Evolutionary conservation across 768 basidiomycete genomes (phyloP).

Genomic region (Russula dissimulans): DNA sequence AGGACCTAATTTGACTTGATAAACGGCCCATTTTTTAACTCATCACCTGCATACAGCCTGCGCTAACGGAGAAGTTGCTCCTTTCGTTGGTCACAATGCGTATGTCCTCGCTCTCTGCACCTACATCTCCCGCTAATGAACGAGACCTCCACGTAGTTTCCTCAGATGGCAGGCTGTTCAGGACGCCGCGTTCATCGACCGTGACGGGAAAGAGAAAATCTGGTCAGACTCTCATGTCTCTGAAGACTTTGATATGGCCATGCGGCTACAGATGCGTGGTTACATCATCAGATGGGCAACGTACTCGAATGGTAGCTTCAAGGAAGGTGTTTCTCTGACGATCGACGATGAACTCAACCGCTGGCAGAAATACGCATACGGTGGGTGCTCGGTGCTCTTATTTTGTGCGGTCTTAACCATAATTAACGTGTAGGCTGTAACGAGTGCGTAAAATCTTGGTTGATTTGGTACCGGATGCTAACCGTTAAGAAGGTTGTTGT

Average conservation of each 20-base stretch:
- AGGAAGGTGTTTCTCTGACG: conserved; percentile 86
- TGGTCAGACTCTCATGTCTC: conserved; percentile 62
- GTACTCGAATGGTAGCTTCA: conserved; percentile 76
- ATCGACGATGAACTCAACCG: conserved; percentile 85
- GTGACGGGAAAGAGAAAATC: conserved; percentile 42
- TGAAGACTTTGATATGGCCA: conserved; percentile 65
- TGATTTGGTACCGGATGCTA: conserved; percentile 25
- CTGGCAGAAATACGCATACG: conserved; percentile 87
- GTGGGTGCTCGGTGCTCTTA: conserved; percentile 27
- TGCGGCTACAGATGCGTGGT: conserved; percentile 46
- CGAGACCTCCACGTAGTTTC: conserved; percentile 25
- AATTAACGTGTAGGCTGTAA: conserved; percentile 40
- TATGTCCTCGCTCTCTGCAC: not conserved
- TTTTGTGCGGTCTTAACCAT: not conserved
- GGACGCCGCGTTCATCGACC: conserved; percentile 45
- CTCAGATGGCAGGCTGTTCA: conserved; percentile 51
- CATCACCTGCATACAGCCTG: conserved; percentile 21
- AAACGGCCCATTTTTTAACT: not conserved
- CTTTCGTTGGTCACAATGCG: conserved; percentile 42
- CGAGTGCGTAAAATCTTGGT: conserved; percentile 28
- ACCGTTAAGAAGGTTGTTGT: conserved; percentile 34
- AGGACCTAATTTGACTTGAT: not conserved
- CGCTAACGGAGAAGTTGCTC: conserved; percentile 36
- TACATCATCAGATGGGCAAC: conserved; percentile 62
- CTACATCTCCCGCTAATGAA: not conserved